Evolutionary conservation across 2,329 filamentous ascomycete species (phyloP), one percentile per base, ranked within the genome.

Genomic region (Arthroderma sp.): DNA sequence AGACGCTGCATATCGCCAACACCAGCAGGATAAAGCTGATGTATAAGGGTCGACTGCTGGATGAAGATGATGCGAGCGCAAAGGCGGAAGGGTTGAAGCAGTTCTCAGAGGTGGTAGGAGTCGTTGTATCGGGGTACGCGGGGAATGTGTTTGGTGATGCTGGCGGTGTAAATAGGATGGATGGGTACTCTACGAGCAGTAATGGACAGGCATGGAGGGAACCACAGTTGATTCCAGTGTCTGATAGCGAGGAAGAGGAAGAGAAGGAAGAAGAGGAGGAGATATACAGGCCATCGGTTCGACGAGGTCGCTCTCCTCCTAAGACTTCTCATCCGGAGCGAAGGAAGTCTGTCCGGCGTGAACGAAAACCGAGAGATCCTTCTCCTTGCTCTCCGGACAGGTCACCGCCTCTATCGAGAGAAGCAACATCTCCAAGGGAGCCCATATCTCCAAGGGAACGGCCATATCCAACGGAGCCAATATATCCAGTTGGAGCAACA

Each of bases 11-110:
- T 8, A 68, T 70, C 5, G 56, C 63, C 2, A 65, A 74, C 56
- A 66, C 68, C 7, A 63, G 69, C 41, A 68, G 69, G 25, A 66
- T 77, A 58, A 70, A 71, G 56, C 60, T 77, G 41, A 65, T 77
- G 7, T 77, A 77, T 65, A 77, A 77, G 64, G 74, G 74, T 33
- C 71, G 70, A 28, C 61, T 75, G 37, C 63, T 77, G 54, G 73
- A 72, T 55, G 67, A 75, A 58, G 71, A 77, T 62, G 56, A 61
- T 4, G 61, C 61, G 44, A 65, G 71, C 9, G 73, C 74, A 58
- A 71, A 71, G 59, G 63, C 68, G 37, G 74, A 75, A 58, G 71
- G 74, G 13, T 66, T 77, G 33, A 77, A 77, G 61, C 75, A 77
- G 61, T 70, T 77, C 55, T 76, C 74, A 2, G 73, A 76, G 62